Evolutionary conservation across 2,329 filamentous ascomycete genomes (phyloP).

Genomic region (Madurella fahalii): DNA sequence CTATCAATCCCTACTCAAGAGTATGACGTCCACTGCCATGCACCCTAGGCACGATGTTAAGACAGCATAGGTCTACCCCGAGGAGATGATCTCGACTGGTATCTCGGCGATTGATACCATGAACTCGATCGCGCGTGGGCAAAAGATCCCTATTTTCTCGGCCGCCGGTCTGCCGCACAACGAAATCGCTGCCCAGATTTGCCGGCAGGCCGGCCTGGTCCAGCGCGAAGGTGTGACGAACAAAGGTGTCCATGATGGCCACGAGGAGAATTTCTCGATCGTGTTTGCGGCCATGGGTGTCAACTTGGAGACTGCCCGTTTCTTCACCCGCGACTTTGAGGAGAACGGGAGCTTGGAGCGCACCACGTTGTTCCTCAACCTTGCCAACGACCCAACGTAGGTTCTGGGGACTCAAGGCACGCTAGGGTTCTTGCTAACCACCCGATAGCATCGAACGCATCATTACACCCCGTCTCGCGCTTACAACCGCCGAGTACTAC

Average conservation of each 20-base stretch:
- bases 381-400: slow-evolving; percentile 97
- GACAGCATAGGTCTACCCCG: slow-evolving; percentile 75
- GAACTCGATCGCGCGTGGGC: slow-evolving; percentile 95
- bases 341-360: slow-evolving; percentile 99
- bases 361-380: slow-evolving; percentile 94
- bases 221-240: slow-evolving; percentile 72
- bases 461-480: slow-evolving; percentile 94
- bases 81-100: slow-evolving; percentile 99
- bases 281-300: slow-evolving; percentile 99
- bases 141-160: slow-evolving; percentile 99
- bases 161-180: slow-evolving; percentile 97
- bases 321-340: slow-evolving; percentile 98
- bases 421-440: slow-evolving; percentile 14
- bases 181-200: slow-evolving; percentile 98
- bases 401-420: slow-evolving; percentile 31
- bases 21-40: slow-evolving; percentile 48
- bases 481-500: slow-evolving; percentile 99
- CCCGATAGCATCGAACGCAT: slow-evolving; percentile 87
- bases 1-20: slow-evolving; percentile 97
- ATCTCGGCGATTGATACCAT: slow-evolving; percentile 99
- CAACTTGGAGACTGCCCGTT: slow-evolving; percentile 96
- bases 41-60: slow-evolving; percentile 17
- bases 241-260: slow-evolving; percentile 92
- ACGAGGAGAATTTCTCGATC: slow-evolving; percentile 99
- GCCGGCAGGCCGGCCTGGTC: slow-evolving; percentile 91